Evolutionary conservation across 176 grass and related monocot species (phyloP), one percentile per base, ranked within the genome.

Genomic region (Neostapfia colusana): DNA sequence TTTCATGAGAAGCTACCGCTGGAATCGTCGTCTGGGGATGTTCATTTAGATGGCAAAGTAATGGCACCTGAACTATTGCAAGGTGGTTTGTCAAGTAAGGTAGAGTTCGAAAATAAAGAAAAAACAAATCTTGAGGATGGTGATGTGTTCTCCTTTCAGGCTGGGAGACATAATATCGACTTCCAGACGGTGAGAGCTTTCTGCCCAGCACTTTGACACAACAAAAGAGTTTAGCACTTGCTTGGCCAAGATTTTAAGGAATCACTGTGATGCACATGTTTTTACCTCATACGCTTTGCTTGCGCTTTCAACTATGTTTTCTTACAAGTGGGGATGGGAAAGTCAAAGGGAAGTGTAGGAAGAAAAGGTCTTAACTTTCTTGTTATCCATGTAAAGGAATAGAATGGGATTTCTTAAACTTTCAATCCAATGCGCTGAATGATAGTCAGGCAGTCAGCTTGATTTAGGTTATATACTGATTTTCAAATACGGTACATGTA

Each of bases 121-220:
- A 50, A 49, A 40, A 61, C 85, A 57, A 80, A 61, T 57, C 28
- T 75, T 82, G 91, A 92, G 60, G 95, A 98, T 72, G 87, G 70
- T 74, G 85, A 89, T 81, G 84, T 81, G 34, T 99, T 99, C 72
- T 92, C 91, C 37, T 99, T 99, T 79, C 73, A 61, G 65, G 84
- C 82, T 70, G 89, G 80, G 77, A 85, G 74, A 81, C 85, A 90
- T 39, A 88, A 90, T 73, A 78, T 79, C 51, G 82, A 77, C 81
- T 88, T 84, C 43, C 81, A 73, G 73, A 78, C 88, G 89, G 95
- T 95, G 78, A 71, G 31, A 79, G 21, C 36, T 81, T 48, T 86
- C 31, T 83, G 41, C 64, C 35, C 20, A 18, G 15, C 21, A 40
- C 57, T 82, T 72, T 65, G 10, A 25, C 28, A 51, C 21, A 13